Evolutionary conservation across 23 red algal genomes (phyloP), one percentile per base, ranked within the genome.

Genomic region (Agarophyton chilense): DNA sequence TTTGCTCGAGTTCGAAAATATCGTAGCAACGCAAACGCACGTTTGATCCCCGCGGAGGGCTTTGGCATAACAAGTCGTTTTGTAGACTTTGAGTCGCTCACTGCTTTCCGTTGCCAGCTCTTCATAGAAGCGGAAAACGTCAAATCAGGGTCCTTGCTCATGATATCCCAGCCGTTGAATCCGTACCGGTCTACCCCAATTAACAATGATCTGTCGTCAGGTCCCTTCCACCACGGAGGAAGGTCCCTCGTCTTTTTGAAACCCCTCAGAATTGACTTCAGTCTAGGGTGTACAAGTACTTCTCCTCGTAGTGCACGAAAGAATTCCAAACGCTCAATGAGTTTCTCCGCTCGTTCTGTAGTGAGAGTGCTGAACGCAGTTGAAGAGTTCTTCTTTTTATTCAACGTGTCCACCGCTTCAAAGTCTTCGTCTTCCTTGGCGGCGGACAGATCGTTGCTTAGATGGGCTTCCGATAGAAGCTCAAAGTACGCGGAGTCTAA

Each of bases 171-270:
- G 3, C 74, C 92, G 33, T 94, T 91, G 32, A 95, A 81, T 25
- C 96, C 96, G 68, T 98, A 92, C n/a, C 82, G 84, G 52, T 98
- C 93, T 24, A 98, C 92, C 4, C 96, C 96, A 72, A 82, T 81
- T 36, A 98, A 74, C 45, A 98, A 56, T 5, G 92, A 93, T 10
- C 87, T 46, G 41, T 98, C 96, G 52, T 98, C 92, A 33, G 55
- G 64, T 21, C 86, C 55, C 40, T 90, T 86, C 96, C 96, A 98
- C 96, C 96, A 98, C 18, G 28, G 6, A 10, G 96, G 96, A 18
- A 98, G 66, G 28, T 98, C 92, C 55, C 85, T 93, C 82, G 83
- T 58, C 74, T 61, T 86, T 35, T 87, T 84, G 83, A 71, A 40
- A 26, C 84, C 67, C 22, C 81, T 41, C 19, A 96, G 39, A 31